Conservation (phyloP, 169 alveolate species). For the Babesia gibsoni region DNA sequence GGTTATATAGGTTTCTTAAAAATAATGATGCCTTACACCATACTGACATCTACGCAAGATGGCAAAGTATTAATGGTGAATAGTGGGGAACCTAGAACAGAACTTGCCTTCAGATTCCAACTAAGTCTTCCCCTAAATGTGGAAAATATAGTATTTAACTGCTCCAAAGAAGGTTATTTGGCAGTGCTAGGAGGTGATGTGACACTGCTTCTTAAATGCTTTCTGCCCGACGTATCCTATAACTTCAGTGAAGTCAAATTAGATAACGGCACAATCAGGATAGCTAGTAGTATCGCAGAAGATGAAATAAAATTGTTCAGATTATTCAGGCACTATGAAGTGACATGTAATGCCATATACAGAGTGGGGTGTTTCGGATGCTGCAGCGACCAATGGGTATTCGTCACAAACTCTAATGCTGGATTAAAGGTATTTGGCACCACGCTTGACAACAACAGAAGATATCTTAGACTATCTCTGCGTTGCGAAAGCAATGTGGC, state of each 20-base stretch:
- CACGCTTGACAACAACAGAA: not conserved
- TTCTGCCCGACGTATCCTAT: not conserved
- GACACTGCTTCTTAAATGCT: not conserved
- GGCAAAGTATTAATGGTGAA: not conserved
- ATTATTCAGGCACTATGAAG: not conserved
- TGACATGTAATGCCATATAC: not conserved
- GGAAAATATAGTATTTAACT: not conserved
- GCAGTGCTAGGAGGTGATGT: not conserved
- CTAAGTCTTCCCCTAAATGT: not conserved
- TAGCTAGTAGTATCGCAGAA: not conserved
- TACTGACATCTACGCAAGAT: not conserved
- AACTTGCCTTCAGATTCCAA: not conserved
- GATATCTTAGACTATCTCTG: not conserved
- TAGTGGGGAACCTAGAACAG: not conserved
- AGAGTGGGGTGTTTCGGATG: not conserved
- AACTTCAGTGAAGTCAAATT: not conserved
- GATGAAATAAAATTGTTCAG: not conserved
- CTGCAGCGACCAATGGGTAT: not conserved
- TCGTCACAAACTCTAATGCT: not conserved
- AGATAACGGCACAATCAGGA: not conserved
- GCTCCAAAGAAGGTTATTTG: not conserved
- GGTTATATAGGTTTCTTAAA: not conserved
- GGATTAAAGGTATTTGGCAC: not conserved
- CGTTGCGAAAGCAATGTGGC: constrained; percentile 10
- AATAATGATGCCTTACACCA: not conserved